Evolutionary conservation across 257 asterid species (phyloP), one percentile per base, ranked within the genome.

Genomic region (Capsicum chinense): DNA sequence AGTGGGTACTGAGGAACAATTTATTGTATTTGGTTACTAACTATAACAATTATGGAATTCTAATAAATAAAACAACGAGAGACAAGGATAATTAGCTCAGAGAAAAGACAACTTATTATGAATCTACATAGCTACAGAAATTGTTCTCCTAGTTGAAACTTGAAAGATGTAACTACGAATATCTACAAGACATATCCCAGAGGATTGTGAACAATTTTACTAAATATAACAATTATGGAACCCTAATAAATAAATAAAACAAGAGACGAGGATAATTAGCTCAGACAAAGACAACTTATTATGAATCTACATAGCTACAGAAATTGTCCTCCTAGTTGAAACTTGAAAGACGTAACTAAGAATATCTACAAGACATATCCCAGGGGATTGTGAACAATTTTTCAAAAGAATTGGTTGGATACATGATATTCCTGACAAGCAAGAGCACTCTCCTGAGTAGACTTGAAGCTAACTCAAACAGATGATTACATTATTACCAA

Each of bases 101-200:
- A 5, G 71, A 12, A 26, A 64, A 64, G 71, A 7, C 16, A 63
- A 64, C 17, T 64, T 26, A 26, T 26, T 26, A 26, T 3, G n/a
- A 66, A 66, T 66, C 71, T 66, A 33, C 47, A 66, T 66, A 13
- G 71, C 39, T 66, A 66, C 71, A 66, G 71, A 33, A 12, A 66
- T 66, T n/a, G 5, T 66, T 66, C 47, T 66, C 71, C 71, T 66
- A 66, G 47, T 66, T 13, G 71, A 26, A 64, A 33, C 44, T 64
- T 26, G 47, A 66, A 33, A 33, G 71, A 33, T 47, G 47, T 66
- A 63, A 26, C 70, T 64, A 33, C 2, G n/a, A 33, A 66, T 12
- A 66, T 66, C 71, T 66, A 13, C 5, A 6, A 66, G 39, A 33
- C 47, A 64, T 26, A 26, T 66, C 17, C 59, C n/a, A 66, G 71